These are phyloP conservation scores for Hanseniaspora meyeri DNA, from an alignment of 805 yeast species.

Conservation along the genomic window DNA sequence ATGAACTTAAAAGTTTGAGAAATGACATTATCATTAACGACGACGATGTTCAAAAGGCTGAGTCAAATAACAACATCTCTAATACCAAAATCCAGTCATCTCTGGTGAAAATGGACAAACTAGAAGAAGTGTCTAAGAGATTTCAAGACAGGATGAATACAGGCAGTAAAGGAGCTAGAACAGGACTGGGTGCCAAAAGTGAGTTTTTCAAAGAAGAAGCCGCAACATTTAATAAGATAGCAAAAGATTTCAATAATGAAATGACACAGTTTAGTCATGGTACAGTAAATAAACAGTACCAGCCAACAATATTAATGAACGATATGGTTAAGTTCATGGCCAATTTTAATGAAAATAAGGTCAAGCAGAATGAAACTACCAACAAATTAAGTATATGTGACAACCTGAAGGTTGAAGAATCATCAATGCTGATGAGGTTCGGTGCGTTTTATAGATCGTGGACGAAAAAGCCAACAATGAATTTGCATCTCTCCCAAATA, in stretches of 20 bases:
- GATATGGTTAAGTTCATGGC: constrained; percentile 8
- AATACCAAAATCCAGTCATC: background rate
- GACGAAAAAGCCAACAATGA: constrained; percentile 1
- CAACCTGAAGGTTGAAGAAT: background rate
- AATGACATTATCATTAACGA: background rate
- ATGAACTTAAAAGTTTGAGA: constrained; percentile 6
- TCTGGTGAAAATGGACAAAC: background rate
- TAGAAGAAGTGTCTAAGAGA: constrained; percentile 1
- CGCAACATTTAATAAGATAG: constrained; percentile 5
- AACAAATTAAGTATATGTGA: background rate
- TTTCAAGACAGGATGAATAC: constrained; percentile 6
- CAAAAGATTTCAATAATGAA: constrained; percentile 5
- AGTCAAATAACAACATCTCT: background rate
- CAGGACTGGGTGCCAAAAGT: constrained; percentile 12
- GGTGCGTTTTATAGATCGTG: constrained; percentile 11
- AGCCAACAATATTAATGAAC: constrained; percentile 3
- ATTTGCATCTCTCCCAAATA: constrained; percentile 5
- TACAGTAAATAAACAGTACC: background rate
- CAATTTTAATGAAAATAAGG: background rate
- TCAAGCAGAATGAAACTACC: background rate
- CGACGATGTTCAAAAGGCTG: background rate
- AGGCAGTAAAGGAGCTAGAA: background rate
- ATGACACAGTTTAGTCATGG: constrained; percentile 5
- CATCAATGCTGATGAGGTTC: constrained; percentile 2
- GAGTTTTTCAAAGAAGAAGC: constrained; percentile 13